Evolutionary conservation across 1,139 yeast species (phyloP).

Genomic region (Candida albicans): DNA sequence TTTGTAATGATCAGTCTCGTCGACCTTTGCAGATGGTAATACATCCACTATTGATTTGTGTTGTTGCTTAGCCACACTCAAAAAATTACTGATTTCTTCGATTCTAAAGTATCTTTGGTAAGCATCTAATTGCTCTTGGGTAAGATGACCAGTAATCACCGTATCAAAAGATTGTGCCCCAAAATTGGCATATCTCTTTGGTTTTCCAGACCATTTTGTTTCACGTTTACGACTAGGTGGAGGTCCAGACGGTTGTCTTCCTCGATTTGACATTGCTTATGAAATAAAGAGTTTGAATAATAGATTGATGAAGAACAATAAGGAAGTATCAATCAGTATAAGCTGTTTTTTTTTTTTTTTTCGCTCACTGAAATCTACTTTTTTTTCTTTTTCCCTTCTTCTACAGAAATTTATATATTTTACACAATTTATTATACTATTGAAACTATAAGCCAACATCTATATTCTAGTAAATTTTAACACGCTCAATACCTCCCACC

Average conservation of each 20-base stretch:
- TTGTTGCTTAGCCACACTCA: constrained; percentile 53
- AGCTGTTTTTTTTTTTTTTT: not conserved
- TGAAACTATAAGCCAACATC: no score
- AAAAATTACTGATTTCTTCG: constrained; percentile 62
- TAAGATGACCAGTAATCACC: constrained; percentile 53
- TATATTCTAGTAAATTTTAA: constrained; percentile 42
- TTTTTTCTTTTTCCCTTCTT: constrained; percentile 2
- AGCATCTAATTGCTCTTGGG: constrained; percentile 85
- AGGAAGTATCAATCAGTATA: not conserved
- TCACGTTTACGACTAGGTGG: constrained; percentile 7
- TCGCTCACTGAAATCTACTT: not conserved
- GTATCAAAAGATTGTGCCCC: constrained; percentile 38
- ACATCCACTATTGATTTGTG: constrained; percentile 42
- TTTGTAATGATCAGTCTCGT: constrained; percentile 20
- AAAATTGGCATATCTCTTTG: constrained; percentile 32
- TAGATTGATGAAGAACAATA: not conserved
- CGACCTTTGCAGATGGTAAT: constrained; percentile 36
- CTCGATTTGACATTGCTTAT: constrained; percentile 6
- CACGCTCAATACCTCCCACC: constrained; percentile 92
- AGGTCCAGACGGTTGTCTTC: constrained; percentile 6
- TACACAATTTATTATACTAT: no score
- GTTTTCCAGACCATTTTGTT: constrained; percentile 48
- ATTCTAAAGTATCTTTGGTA: constrained; percentile 74
- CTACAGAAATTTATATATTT: not conserved
- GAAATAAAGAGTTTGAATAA: not conserved